Evolutionary conservation across 2,329 filamentous ascomycete species (phyloP).

Genomic region (Chrysosporium queenslandicum): DNA sequence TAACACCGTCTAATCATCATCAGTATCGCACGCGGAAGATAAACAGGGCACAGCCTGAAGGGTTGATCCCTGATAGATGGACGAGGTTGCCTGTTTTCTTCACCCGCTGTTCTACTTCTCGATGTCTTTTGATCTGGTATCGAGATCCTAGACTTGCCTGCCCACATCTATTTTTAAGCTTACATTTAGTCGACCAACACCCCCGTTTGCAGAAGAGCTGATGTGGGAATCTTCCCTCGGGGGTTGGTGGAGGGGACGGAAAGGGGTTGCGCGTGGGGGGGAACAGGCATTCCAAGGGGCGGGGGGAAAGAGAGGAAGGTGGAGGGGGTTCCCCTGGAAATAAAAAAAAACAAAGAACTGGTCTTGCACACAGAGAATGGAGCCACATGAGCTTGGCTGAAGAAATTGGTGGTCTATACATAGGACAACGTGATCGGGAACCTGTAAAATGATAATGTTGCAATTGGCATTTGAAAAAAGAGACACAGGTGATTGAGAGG

Average conservation of each 20-base stretch:
- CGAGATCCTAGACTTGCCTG: not conserved
- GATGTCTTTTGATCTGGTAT: not conserved
- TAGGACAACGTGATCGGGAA: not conserved
- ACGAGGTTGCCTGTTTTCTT: too few relatives aligned
- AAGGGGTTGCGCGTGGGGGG: too few relatives aligned
- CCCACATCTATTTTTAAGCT: slow-evolving; percentile 1
- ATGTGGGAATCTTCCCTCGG: not conserved
- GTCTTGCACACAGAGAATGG: not conserved
- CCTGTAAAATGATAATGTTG: not conserved
- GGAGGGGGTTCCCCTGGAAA: not conserved
- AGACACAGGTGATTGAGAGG: too few relatives aligned
- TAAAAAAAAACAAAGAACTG: too few relatives aligned
- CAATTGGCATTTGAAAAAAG: too few relatives aligned
- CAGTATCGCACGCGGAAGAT: too few relatives aligned
- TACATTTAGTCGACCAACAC: not conserved
- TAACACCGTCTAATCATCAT: too few relatives aligned
- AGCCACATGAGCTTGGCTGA: not conserved
- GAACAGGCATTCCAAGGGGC: not conserved
- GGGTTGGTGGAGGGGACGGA: too few relatives aligned
- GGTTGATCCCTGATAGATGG: too few relatives aligned
- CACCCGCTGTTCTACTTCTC: not conserved
- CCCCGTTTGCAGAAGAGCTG: not conserved
- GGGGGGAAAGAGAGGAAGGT: not conserved
- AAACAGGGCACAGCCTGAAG: too few relatives aligned
- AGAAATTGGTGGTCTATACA: not conserved